Base-by-base conservation (phyloP, 2,329 filamentous ascomycete species). In the Catunica adiposa region DNA sequence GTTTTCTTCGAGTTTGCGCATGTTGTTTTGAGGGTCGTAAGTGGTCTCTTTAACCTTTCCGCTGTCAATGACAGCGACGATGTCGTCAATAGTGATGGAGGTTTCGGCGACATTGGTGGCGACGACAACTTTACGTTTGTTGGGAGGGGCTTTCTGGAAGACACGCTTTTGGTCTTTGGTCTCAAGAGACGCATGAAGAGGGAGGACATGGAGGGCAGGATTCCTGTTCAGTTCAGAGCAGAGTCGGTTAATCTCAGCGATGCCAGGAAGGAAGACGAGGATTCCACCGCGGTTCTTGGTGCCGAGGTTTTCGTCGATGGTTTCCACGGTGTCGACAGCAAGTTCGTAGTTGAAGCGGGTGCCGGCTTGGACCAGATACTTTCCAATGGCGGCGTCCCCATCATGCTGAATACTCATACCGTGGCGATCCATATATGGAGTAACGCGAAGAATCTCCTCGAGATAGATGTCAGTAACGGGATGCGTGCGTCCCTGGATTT, bases 31-130 rank as follows among this genome's bases (percentile, higher is more conserved):
- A 0, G 88, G 80, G 66, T 97, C 92, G 63, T 89, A 97, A 65
- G 86, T 90, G 0, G 89, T 98, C 68, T 98, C 90, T 65, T 98
- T 98, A 58, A 98, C 92, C 54, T 88, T 83, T 26, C 92, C 92
- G 9, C 85, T 92, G 66, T 98, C 92, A 60, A 98, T 90, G 48
- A 98, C 92, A 1, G 87, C 90, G 1, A 97, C 86, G 54, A 98
- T 86, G 65, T 98, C 92, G 65, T 96, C 89, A 59, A 98, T 98
- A 0, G 92, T 98, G 66, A 98, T 97, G 1, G 92, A 97, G 0
- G 92, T 98, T 67, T 98, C 92, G 1, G 92, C 92, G 1, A 98
- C 90, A 63, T 98, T 98, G 47, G 92, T 98, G 1, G 92, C 87
- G 5, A 90, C 86, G 34, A 98, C 86, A 11, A 98, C 80, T 69